These are phyloP conservation scores for Colletotrichum orchidophilum DNA, from an alignment of 2,329 filamentous ascomycete genomes.

Conservation along the genomic window DNA sequence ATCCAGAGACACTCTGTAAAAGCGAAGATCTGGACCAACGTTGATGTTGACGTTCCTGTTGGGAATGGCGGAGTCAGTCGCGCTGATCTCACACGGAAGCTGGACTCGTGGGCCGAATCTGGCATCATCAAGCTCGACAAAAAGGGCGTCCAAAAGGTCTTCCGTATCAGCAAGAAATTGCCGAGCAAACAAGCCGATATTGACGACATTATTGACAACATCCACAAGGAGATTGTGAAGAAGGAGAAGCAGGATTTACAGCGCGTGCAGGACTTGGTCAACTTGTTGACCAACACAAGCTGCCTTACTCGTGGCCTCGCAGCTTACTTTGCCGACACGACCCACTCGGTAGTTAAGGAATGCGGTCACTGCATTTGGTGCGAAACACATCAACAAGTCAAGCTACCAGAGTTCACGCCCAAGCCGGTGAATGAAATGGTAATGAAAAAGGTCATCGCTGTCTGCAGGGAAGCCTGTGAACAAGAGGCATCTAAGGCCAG, in stretches of 20 bases:
- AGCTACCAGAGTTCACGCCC: constrained; percentile 49
- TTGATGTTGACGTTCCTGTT: constrained; percentile 58
- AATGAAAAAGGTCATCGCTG: constrained; percentile 54
- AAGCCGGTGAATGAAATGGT: constrained; percentile 48
- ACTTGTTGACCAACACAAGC: constrained; percentile 59
- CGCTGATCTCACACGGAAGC: constrained; percentile 59
- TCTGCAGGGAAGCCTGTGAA: constrained; percentile 39
- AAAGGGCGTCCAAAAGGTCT: constrained; percentile 62
- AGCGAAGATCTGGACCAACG: constrained; percentile 50
- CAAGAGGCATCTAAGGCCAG: neutral
- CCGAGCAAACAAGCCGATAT: constrained; percentile 54
- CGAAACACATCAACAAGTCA: constrained; percentile 47
- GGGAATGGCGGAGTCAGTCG: constrained; percentile 47
- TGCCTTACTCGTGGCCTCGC: constrained; percentile 65
- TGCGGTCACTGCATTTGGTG: constrained; percentile 68
- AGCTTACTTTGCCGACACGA: constrained; percentile 64
- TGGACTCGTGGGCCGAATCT: constrained; percentile 62
- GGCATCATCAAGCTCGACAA: constrained; percentile 61
- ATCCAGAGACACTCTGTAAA: constrained; percentile 53
- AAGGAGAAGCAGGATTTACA: constrained; percentile 64
- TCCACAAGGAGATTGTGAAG: constrained; percentile 59
- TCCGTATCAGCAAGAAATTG: constrained; percentile 57
- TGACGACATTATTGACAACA: constrained; percentile 52
- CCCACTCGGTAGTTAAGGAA: constrained; percentile 51
- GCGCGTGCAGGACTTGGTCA: constrained; percentile 58